Conservation (phyloP, 2,329 filamentous ascomycete species). For the Fusarium sp. region DNA sequence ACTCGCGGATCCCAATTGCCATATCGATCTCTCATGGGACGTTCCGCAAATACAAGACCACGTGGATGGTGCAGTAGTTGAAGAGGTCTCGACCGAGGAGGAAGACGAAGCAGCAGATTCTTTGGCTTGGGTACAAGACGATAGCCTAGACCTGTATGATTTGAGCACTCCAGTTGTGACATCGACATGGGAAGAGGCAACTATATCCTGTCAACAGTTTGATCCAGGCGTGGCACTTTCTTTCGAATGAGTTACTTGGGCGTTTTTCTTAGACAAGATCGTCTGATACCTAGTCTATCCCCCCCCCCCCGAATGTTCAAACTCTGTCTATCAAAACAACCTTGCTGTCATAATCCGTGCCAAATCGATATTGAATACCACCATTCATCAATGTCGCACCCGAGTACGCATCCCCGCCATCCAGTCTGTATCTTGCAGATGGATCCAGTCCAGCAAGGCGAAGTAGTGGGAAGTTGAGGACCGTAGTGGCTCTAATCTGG, state of each 20-base stretch:
- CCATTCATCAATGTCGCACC: conserved; percentile 72
- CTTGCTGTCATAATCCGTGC: conserved; percentile 66
- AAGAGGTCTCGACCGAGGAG: conserved; percentile 18
- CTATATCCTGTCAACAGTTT: conserved; percentile 3
- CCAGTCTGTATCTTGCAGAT: conserved; percentile 62
- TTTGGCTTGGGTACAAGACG: conserved; percentile 6
- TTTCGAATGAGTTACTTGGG: conserved; percentile 3
- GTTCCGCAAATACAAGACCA: neutral
- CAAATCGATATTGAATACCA: conserved; percentile 65
- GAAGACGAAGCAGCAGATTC: conserved; percentile 8
- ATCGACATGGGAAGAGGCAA: conserved; percentile 13
- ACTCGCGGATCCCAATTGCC: conserved; percentile 19
- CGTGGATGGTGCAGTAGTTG: conserved; percentile 7
- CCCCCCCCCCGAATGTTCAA: neutral
- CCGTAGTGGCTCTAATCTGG: conserved; percentile 61
- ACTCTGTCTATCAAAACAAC: conserved; percentile 64
- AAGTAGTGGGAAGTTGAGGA: conserved; percentile 66
- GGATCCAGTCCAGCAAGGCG: conserved; percentile 67
- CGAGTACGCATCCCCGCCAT: conserved; percentile 63
- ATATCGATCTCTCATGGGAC: conserved; percentile 24
- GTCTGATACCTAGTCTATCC: neutral
- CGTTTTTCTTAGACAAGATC: neutral
- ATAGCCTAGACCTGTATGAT: conserved; percentile 24
- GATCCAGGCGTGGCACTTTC: conserved; percentile 1
- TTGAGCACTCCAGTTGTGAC: conserved; percentile 21